Conservation (phyloP, 1,284 basidiomycete species). For the Quambalaria eucalypti region DNA sequence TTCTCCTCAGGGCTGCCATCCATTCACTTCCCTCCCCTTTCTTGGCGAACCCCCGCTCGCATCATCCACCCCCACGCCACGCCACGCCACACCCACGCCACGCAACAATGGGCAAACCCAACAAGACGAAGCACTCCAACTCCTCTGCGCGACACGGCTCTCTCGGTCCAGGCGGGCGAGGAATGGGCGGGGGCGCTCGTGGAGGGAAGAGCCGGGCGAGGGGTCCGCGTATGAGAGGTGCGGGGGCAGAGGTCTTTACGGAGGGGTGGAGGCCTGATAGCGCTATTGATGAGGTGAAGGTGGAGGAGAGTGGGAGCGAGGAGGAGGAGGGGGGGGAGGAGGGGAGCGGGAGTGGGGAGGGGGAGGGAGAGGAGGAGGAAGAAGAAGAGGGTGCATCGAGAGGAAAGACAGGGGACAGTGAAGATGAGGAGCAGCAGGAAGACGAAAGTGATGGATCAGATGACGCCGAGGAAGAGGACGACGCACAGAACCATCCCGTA, state of each 20-base stretch:
- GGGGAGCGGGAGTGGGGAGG: not conserved
- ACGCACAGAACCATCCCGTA: too few relatives aligned
- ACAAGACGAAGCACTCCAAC: slow-evolving; percentile 1
- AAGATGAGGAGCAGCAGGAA: not conserved
- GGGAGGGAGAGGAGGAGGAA: not conserved
- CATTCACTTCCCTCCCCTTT: too few relatives aligned
- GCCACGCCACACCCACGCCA: too few relatives aligned
- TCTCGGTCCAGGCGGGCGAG: not conserved
- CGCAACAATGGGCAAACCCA: not conserved
- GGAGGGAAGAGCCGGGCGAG: not conserved
- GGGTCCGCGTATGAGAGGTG: not conserved
- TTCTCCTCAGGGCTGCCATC: too few relatives aligned
- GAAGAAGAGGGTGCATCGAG: not conserved
- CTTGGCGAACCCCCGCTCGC: too few relatives aligned
- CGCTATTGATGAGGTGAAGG: not conserved
- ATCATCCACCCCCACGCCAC: too few relatives aligned
- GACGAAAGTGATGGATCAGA: not conserved
- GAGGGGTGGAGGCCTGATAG: not conserved
- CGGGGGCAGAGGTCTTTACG: not conserved
- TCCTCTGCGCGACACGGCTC: not conserved
- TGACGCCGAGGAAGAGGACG: too few relatives aligned
- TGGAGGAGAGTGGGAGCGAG: not conserved
- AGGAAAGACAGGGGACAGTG: not conserved
- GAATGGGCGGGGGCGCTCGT: not conserved
- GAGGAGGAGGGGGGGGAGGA: not conserved